Evolutionary conservation across 805 yeast genomes (phyloP).

Genomic region (Wickerhamomyces pijperi): DNA sequence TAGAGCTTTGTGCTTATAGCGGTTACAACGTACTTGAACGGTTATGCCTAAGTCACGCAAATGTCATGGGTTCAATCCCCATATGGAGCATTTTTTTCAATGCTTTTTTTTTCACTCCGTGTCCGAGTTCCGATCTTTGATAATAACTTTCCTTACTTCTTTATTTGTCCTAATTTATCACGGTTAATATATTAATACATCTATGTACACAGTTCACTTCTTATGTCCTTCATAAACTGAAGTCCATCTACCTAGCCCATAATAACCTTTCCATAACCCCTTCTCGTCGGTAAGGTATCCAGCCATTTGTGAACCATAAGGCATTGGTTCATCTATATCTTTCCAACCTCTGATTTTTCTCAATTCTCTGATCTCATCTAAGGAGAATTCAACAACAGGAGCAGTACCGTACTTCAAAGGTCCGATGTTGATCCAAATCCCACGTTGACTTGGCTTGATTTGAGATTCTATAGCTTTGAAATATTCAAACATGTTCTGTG

Average conservation of each 20-base stretch:
- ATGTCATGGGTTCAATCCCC: slow-evolving; percentile 1
- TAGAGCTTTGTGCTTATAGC: not conserved
- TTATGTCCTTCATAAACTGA: not conserved
- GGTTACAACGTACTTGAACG: not conserved
- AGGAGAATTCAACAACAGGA: slow-evolving; percentile 61
- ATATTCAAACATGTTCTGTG: slow-evolving; percentile 73
- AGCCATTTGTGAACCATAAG: slow-evolving; percentile 25
- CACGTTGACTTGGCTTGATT: slow-evolving; percentile 26
- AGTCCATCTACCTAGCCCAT: slow-evolving; percentile 51
- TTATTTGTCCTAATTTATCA: too few relatives aligned
- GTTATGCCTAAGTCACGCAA: slow-evolving; percentile 1
- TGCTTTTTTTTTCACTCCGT: not conserved
- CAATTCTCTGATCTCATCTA: slow-evolving; percentile 53
- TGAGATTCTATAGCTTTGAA: slow-evolving; percentile 49
- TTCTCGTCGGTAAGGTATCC: slow-evolving; percentile 59
- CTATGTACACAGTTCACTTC: too few relatives aligned
- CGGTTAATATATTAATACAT: too few relatives aligned
- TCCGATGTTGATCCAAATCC: slow-evolving; percentile 83
- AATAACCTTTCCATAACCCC: slow-evolving; percentile 71
- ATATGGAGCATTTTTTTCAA: slow-evolving; percentile 1
- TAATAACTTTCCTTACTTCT: too few relatives aligned
- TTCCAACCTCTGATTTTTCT: slow-evolving; percentile 57
- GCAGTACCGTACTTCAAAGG: slow-evolving; percentile 90
- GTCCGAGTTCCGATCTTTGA: too few relatives aligned
- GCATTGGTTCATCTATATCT: slow-evolving; percentile 25